Evolutionary conservation across 2,329 filamentous ascomycete species (phyloP).

Genomic region (Colletotrichum echinochloae): DNA sequence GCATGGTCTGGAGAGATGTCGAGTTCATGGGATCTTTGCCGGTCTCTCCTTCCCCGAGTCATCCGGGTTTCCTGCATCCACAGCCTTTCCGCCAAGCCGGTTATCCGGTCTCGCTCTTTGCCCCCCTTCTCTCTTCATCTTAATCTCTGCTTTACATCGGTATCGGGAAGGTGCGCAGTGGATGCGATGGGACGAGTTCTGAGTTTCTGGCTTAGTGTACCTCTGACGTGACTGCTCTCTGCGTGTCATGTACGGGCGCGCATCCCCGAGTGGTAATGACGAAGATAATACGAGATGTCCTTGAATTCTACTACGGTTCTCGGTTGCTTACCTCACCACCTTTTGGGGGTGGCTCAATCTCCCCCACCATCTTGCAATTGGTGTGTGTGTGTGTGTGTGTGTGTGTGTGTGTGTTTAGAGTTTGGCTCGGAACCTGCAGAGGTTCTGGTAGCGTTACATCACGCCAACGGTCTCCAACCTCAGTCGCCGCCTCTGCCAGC

Average conservation of each 20-base stretch:
- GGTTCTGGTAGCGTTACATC: conserved; percentile 23
- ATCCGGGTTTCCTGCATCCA: neutral
- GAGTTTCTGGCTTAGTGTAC: neutral
- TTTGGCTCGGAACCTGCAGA: conserved; percentile 30
- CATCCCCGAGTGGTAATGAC: neutral
- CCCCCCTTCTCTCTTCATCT: neutral
- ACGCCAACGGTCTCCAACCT: conserved; percentile 26
- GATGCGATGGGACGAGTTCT: neutral
- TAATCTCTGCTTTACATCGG: neutral
- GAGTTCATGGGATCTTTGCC: neutral
- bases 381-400: neutral
- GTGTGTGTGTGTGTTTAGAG: conserved; percentile 20
- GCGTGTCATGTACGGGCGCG: neutral
- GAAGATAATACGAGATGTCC: too few relatives aligned
- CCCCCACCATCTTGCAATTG: conserved; percentile 7
- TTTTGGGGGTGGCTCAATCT: neutral
- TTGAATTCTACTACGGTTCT: conserved; percentile 17
- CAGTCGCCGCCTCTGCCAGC: conserved; percentile 31
- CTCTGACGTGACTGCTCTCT: neutral
- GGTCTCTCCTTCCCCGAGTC: neutral
- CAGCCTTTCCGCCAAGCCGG: neutral
- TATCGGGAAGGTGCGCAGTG: neutral
- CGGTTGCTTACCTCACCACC: conserved; percentile 14
- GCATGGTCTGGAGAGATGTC: neutral
- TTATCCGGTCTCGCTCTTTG: neutral